Conservation (phyloP, 1,284 basidiomycete species). For the Inonotus hispidus region DNA sequence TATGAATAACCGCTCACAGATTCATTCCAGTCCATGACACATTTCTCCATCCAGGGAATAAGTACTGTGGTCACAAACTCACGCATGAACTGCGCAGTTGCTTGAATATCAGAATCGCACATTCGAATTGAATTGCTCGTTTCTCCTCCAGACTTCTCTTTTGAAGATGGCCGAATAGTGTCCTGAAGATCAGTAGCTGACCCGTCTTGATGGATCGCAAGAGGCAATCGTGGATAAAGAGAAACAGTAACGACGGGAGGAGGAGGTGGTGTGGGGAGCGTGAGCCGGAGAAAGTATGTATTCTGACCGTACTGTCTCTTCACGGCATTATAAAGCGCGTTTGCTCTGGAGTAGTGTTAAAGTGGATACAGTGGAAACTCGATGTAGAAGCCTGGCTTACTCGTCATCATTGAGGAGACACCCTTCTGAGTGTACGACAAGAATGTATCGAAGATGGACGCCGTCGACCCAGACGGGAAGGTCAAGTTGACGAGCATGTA, state of each 20-base stretch:
- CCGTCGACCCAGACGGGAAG: constrained; percentile 75
- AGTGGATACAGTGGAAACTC: background rate
- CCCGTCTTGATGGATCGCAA: constrained; percentile 28
- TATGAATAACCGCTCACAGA: constrained; percentile 39
- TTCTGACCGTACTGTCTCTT: constrained; percentile 80
- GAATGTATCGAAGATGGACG: constrained; percentile 59
- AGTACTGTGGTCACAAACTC: constrained; percentile 91
- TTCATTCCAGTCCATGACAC: constrained; percentile 93
- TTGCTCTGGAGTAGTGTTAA: constrained; percentile 42
- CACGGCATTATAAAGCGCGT: constrained; percentile 71
- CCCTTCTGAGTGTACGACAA: constrained; percentile 67
- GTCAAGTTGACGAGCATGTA: constrained; percentile 58
- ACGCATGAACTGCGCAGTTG: constrained; percentile 77
- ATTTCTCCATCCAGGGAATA: constrained; percentile 95
- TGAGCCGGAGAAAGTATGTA: constrained; percentile 59
- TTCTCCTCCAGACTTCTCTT: constrained; percentile 18
- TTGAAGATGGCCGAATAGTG: constrained; percentile 7
- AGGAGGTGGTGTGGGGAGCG: constrained; percentile 47
- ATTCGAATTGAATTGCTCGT: constrained; percentile 47
- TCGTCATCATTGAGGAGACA: constrained; percentile 72
- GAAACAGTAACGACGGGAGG: constrained; percentile 60
- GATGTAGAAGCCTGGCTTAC: constrained; percentile 46
- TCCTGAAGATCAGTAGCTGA: background rate
- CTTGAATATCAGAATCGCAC: constrained; percentile 73
- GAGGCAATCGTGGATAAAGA: constrained; percentile 60